Conservation (phyloP, 2,329 filamentous ascomycete genomes). For the Trichoderma pleuroti region DNA sequence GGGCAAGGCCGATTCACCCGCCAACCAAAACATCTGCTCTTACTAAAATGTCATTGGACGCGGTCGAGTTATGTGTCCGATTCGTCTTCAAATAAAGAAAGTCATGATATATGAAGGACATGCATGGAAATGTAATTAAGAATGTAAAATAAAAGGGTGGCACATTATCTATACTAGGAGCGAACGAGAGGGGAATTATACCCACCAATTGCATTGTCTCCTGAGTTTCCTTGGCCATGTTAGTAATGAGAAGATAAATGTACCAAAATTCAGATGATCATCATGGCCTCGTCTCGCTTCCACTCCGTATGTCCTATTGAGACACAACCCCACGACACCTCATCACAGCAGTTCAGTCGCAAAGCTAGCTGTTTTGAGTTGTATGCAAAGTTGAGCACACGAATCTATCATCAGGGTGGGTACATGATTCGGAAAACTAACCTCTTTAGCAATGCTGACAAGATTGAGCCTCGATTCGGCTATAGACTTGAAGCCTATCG, state of each 20-base stretch:
- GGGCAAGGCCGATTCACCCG: conserved; percentile 21
- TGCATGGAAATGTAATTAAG: neutral
- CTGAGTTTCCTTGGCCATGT: neutral
- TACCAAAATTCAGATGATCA: neutral
- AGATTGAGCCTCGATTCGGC: too few relatives aligned
- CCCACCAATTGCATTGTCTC: neutral
- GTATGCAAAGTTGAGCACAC: neutral
- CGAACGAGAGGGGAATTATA: neutral
- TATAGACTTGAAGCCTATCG: neutral
- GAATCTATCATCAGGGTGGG: neutral
- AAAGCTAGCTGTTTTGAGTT: neutral
- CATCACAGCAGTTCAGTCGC: neutral
- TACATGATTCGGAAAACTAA: neutral
- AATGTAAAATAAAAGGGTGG: neutral
- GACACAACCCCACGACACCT: neutral
- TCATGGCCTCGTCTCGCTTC: neutral
- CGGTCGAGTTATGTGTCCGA: neutral
- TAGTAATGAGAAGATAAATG: neutral
- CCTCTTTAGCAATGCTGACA: neutral
- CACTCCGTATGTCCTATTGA: neutral
- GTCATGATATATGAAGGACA: neutral
- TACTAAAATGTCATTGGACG: neutral
- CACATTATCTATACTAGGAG: neutral
- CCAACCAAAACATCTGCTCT: conserved; percentile 21
- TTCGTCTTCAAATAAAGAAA: neutral